A percentile compares a stretch with the other conserved stretches of the same genome.
Evolutionary conservation across 2,329 filamentous ascomycete species (phyloP).

Genomic region (Phoma sp.): DNA sequence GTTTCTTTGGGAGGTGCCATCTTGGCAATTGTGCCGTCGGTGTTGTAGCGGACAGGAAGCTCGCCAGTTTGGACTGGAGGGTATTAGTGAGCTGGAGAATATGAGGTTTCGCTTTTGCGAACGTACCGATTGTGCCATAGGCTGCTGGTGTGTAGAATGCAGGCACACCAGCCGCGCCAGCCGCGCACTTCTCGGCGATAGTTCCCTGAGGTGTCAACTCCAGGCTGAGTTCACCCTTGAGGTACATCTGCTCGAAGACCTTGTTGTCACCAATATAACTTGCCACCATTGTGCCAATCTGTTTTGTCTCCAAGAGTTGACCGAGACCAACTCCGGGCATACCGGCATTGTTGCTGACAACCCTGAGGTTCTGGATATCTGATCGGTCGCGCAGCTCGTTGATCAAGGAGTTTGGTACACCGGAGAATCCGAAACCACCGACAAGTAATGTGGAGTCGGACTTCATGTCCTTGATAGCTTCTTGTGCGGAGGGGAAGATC

Average conservation of each 20-base stretch:
- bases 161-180: slow-evolving; percentile 76
- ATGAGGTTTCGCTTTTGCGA: not conserved
- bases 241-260: slow-evolving; percentile 73
- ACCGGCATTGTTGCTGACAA: slow-evolving; percentile 82
- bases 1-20: slow-evolving; percentile 71
- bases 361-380: slow-evolving; percentile 62
- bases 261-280: slow-evolving; percentile 82
- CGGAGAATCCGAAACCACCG: slow-evolving; percentile 48
- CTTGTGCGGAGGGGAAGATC: slow-evolving; percentile 46
- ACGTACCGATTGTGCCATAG: slow-evolving; percentile 62
- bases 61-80: slow-evolving; percentile 66
- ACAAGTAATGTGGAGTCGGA: slow-evolving; percentile 46
- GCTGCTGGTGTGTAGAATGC: slow-evolving; percentile 81
- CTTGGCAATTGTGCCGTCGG: slow-evolving; percentile 66
- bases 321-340: slow-evolving; percentile 72
- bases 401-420: slow-evolving; percentile 49
- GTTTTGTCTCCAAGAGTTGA: slow-evolving; percentile 70
- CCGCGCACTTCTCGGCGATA: slow-evolving; percentile 72
- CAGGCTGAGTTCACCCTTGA: slow-evolving; percentile 74
- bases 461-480: slow-evolving; percentile 49
- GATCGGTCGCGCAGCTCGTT: slow-evolving; percentile 46
- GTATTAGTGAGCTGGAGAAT: slow-evolving; percentile 5
- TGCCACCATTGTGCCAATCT: slow-evolving; percentile 73
- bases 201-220: slow-evolving; percentile 80
- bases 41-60: slow-evolving; percentile 67